phyloP scores from a whole-genome alignment of 2,329 filamentous ascomycete genomes.

The Amylocarpus encephaloides region DNA sequence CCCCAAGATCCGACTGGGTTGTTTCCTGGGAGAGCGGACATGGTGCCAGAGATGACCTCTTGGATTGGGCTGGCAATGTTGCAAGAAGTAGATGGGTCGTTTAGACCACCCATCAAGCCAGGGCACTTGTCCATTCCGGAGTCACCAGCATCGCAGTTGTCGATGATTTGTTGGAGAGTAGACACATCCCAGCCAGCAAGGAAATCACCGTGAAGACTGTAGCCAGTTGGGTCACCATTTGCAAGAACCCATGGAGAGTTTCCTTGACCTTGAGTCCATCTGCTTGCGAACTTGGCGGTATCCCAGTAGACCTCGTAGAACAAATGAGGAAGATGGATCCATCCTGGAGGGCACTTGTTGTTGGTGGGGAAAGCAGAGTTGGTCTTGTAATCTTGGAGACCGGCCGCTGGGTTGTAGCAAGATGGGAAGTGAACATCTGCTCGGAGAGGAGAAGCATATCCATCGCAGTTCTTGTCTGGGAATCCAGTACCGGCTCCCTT shows the following conservation, averaged over 20 bases:
- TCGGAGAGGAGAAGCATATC: slow-evolving; percentile 58
- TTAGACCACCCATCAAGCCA: slow-evolving; percentile 47
- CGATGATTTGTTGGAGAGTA: slow-evolving; percentile 64
- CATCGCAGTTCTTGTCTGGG: slow-evolving; percentile 63
- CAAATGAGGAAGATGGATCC: slow-evolving; percentile 63
- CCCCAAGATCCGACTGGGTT: slow-evolving; percentile 49
- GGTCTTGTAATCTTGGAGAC: slow-evolving; percentile 46
- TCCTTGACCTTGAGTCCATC: slow-evolving; percentile 55
- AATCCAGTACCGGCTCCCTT: slow-evolving; percentile 57
- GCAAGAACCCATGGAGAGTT: slow-evolving; percentile 68
- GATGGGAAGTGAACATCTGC: slow-evolving; percentile 83
- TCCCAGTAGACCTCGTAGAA: slow-evolving; percentile 85
- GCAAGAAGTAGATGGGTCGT: slow-evolving; percentile 42
- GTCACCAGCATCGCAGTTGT: slow-evolving; percentile 61
- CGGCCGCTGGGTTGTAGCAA: slow-evolving; percentile 71
- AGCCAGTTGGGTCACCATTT: slow-evolving; percentile 72
- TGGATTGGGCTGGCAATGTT: slow-evolving; percentile 42
- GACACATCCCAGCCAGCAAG: slow-evolving; percentile 67
- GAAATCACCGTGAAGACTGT: slow-evolving; percentile 74
- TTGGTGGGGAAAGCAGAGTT: slow-evolving; percentile 75
- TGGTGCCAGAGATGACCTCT: slow-evolving; percentile 39
- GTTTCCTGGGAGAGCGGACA: slow-evolving; percentile 48
- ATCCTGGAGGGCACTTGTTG: slow-evolving; percentile 65
- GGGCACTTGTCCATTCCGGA: slow-evolving; percentile 57
- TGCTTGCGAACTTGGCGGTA: slow-evolving; percentile 57